Evolutionary conservation across 306 rosid genomes (phyloP), one percentile per base, ranked within the genome.

Genomic region (Bauhinia variegata): DNA sequence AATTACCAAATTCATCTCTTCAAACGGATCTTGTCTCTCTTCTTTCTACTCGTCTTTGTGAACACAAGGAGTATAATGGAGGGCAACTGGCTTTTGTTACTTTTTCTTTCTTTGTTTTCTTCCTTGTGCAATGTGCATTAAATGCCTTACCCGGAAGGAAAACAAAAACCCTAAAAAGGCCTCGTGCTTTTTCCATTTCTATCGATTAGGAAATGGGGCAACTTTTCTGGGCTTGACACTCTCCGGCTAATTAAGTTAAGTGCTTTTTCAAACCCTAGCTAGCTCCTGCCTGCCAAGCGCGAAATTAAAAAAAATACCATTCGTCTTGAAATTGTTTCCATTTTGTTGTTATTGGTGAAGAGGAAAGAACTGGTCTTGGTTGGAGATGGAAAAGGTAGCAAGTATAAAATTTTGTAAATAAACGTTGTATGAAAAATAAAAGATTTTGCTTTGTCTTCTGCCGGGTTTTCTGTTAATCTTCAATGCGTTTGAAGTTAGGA

Each of bases 21-120:
- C 28, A 46, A 60, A 38, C 73, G 57, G 80, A 74, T 79, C 77
- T 73, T 48, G 34, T 43, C 42, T 14, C 48, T n/a, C 65, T 46
- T 70, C n/a, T 31, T 14, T 56, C 1, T 2, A 23, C 28, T 23
- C 2, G 28, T 23, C 28, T 23, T 23, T 23, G 28, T 23, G 28
- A 23, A 23, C 28, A 23, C 28, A 2, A 23, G 28, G 28, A 2
- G n/a, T n/a, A n/a, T n/a, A n/a, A 23, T 1, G 28, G 28, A 23
- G 28, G 2, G 28, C 28, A 23, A 23, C 28, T 1, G 28, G 28
- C 2, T 54, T 65, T 54, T 11, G 2, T 11, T 17, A 23, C 4
- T 13, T 53, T 23, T 54, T 28, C 43, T 42, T 50, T n/a, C n/a
- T n/a, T n/a, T n/a, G n/a, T n/a, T n/a, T n/a, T n/a, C n/a, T n/a